Percentiles rank a stretch among this genome's conserved stretches.
These are phyloP conservation scores for Trametes coccinea DNA, from an alignment of 768 basidiomycete genomes.

Conservation along the genomic window DNA sequence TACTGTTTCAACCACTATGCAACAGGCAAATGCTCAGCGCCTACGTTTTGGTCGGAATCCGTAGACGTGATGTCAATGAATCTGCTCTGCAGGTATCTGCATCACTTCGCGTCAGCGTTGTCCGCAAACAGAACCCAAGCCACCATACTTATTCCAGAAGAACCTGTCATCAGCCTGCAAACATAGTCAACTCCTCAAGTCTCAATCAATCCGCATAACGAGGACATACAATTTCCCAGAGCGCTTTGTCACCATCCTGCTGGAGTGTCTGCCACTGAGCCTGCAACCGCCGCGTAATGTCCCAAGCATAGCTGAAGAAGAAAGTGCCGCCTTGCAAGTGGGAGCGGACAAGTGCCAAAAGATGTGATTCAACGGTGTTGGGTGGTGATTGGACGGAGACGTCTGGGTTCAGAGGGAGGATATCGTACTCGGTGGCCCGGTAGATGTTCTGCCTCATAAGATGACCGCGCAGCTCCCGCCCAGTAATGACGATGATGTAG, in stretches of 20 bases:
- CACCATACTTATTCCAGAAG: conserved; percentile 88
- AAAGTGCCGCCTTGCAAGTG: conserved; percentile 82
- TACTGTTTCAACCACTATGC: not conserved
- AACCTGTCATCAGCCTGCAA: conserved; percentile 89
- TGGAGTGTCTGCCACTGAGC: conserved; percentile 67
- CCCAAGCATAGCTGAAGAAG: conserved; percentile 89
- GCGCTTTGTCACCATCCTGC: conserved; percentile 50
- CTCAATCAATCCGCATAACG: not conserved
- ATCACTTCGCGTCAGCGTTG: conserved; percentile 5
- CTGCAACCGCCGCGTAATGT: conserved; percentile 87
- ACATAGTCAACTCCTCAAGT: conserved; percentile 3
- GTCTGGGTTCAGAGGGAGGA: conserved; percentile 80
- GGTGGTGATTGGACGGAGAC: conserved; percentile 67
- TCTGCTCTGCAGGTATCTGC: conserved; percentile 55
- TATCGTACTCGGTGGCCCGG: conserved; percentile 86
- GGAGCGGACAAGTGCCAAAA: conserved; percentile 81
- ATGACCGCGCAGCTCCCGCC: conserved; percentile 72
- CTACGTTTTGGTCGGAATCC: conserved; percentile 64
- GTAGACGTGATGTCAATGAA: conserved; percentile 57
- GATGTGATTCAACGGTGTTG: conserved; percentile 85
- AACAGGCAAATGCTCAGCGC: conserved; percentile 26
- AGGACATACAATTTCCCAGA: conserved; percentile 77
- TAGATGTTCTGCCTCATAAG: conserved; percentile 87
- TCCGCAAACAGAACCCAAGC: not conserved
- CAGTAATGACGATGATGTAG: conserved; percentile 87